A percentile compares a stretch with the other conserved stretches of the same genome.
phyloP scores from a whole-genome alignment of 495 filamentous ascomycete genomes.

The Aspergillus asperescens region DNA sequence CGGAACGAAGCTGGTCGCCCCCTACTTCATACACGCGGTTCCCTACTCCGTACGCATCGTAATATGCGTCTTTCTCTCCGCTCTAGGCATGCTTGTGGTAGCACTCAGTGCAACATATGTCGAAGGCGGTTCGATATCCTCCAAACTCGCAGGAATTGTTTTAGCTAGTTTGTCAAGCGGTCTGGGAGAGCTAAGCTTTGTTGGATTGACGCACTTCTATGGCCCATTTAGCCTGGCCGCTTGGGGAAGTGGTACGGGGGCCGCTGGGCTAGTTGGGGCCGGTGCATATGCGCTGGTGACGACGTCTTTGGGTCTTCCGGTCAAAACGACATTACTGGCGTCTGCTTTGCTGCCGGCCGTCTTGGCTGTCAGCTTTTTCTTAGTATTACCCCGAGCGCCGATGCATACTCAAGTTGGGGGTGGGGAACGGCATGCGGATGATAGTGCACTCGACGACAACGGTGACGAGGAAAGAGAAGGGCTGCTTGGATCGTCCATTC shows the following conservation, averaged over 20 bases:
- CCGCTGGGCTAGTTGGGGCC: conserved; percentile 79
- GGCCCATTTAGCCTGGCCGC: conserved; percentile 83
- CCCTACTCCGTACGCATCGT: conserved; percentile 74
- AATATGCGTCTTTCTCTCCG: conserved; percentile 64
- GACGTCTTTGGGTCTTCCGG: conserved; percentile 65
- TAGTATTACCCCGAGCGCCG: conserved; percentile 61
- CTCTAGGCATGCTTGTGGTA: conserved; percentile 80
- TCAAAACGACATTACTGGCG: conserved; percentile 63
- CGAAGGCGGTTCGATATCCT: conserved; percentile 55
- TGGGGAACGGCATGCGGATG: conserved; percentile 37
- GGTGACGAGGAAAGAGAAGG: conserved; percentile 38
- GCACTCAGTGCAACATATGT: conserved; percentile 64
- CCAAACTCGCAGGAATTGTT: conserved; percentile 78
- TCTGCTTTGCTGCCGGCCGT: conserved; percentile 73
- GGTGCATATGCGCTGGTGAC: conserved; percentile 83
- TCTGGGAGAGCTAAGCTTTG: conserved; percentile 80
- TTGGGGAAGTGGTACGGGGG: conserved; percentile 92
- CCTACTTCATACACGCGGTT: conserved; percentile 86
- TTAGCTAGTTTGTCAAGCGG: conserved; percentile 80
- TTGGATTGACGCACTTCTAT: conserved; percentile 90
- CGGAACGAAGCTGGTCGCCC: conserved; percentile 76
- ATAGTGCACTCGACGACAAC: conserved; percentile 25
- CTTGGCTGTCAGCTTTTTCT: conserved; percentile 84
- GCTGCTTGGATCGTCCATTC: conserved; percentile 31
- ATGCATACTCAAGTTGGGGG: conserved; percentile 41